Evolutionary conservation across 768 basidiomycete species (phyloP).

Genomic region (Mycena pura): DNA sequence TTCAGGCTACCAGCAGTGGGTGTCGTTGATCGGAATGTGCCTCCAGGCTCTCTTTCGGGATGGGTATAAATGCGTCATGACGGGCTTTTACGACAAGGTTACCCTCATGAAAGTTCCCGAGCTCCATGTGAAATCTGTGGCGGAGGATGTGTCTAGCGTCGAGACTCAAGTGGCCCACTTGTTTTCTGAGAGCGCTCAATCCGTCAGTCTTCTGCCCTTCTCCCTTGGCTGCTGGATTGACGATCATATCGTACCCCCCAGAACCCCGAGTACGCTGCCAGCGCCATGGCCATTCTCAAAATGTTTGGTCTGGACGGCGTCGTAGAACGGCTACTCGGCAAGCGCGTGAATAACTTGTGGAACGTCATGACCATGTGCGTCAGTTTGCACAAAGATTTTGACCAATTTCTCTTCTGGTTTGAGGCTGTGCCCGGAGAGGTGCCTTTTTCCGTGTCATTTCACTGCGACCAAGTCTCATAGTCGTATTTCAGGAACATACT

Average conservation of each 20-base stretch:
- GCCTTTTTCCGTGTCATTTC: not conserved
- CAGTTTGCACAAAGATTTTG: conserved; percentile 1
- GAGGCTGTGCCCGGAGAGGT: conserved; percentile 18
- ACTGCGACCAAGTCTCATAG: not conserved
- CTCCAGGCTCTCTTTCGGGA: conserved; percentile 19
- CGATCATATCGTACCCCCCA: not conserved
- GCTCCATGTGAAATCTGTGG: not conserved
- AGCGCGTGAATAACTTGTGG: conserved; percentile 10
- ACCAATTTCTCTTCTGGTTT: conserved; percentile 18
- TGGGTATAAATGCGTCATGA: conserved; percentile 23
- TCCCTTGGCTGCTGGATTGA: not conserved
- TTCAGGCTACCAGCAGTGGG: not conserved
- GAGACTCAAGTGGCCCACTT: conserved; percentile 18
- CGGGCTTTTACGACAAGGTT: conserved; percentile 14
- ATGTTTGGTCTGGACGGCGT: conserved; percentile 7
- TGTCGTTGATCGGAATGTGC: not conserved
- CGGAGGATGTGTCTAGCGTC: not conserved
- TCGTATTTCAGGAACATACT: not conserved
- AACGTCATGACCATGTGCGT: conserved; percentile 20
- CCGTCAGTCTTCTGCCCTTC: not conserved
- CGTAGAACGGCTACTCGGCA: not conserved
- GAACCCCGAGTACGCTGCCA: not conserved
- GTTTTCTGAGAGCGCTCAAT: conserved; percentile 12
- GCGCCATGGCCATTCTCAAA: conserved; percentile 9
- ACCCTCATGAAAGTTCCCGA: conserved; percentile 1